These are phyloP conservation scores for Austroboletus olivaceoglutinosus DNA, from an alignment of 1,284 basidiomycete genomes.

Conservation along the genomic window DNA sequence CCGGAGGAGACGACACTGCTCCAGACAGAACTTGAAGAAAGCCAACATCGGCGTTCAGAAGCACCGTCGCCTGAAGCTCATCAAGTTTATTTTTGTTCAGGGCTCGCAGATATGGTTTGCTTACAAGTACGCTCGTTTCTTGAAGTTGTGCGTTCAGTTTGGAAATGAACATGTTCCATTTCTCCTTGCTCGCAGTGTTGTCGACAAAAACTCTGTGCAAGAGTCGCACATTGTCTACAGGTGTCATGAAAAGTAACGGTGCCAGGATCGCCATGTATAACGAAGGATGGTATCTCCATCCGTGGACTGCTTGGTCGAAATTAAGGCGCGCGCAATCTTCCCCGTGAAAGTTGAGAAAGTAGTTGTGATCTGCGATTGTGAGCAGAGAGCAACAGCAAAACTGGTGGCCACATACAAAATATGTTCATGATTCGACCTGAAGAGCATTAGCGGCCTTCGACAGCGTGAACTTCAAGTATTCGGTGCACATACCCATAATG, in stretches of 20 bases:
- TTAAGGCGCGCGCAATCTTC: no score
- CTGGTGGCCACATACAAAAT: conserved; percentile 39
- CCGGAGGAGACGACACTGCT: conserved; percentile 20
- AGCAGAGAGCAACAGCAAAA: neutral
- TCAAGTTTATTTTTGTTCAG: neutral
- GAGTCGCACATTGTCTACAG: conserved; percentile 39
- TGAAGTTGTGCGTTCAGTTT: conserved; percentile 35
- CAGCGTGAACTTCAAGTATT: neutral
- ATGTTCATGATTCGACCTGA: conserved; percentile 48
- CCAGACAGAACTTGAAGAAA: conserved; percentile 39
- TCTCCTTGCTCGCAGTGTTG: conserved; percentile 22
- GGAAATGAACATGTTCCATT: conserved; percentile 35
- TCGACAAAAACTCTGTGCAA: conserved; percentile 44
- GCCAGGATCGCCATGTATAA: conserved; percentile 34
- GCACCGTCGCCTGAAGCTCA: conserved; percentile 36
- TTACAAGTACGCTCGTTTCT: conserved; percentile 35
- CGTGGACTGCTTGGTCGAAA: conserved; percentile 43
- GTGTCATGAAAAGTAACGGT: conserved; percentile 44
- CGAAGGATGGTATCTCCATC: conserved; percentile 32
- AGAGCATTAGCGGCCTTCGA: neutral
- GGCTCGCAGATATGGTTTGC: neutral
- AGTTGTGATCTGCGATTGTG: conserved; percentile 32
- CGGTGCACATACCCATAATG: conserved; percentile 38
- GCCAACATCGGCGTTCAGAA: conserved; percentile 41
- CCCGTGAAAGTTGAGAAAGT: conserved; percentile 53